Base-by-base conservation (phyloP, 495 filamentous ascomycete species). In the Neurospora sp. region DNA sequence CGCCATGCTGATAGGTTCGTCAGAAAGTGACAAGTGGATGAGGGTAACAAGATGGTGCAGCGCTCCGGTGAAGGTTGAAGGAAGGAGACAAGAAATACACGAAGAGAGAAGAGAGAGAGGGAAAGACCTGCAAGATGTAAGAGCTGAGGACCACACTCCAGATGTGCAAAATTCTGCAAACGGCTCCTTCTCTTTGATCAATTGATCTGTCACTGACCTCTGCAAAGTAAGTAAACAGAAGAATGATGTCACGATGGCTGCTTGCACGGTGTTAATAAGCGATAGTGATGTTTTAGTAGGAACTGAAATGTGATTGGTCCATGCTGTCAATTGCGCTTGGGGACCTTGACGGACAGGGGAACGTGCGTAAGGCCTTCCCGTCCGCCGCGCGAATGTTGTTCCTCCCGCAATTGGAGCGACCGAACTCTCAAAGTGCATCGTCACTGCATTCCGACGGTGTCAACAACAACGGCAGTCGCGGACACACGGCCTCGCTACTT, bases 1-100 rank as follows among this genome's bases (percentile, higher is more conserved):
- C 18, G 73, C 71, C 77, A 78, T 77, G 31, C 12, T 73, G 37
- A 41, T 10, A 40, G 44, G 38, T 41, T 65, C 6, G 12, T 18
- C 6, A n/a, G 40, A 8, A 22, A 35, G 37, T 42, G 44, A 73
- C 11, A 61, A 71, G 27, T 71, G 4, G 20, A 71, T 37, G 39
- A 40, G 39, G 4, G 4, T 59, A 7, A 59, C 20, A 27, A 11
- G 48, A 59, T 27, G 48, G 20, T 59, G 20, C 48, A 59, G 20
- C 4, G 10, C 48, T 27, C 44, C 11, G 48, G 48, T 59, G 46
- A 14, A 59, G 48, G 20, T 59, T 27, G 48, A 27, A 10, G 20
- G 48, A 59, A 59, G 4, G 48, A 53, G 20, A 5, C 9, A 53
- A 53, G n/a, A 59, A 11, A 14, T 6, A 14, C 20, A 10, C 1